Conservation (phyloP, 257 asterid genomes). For the Marsdenia floribunda region DNA sequence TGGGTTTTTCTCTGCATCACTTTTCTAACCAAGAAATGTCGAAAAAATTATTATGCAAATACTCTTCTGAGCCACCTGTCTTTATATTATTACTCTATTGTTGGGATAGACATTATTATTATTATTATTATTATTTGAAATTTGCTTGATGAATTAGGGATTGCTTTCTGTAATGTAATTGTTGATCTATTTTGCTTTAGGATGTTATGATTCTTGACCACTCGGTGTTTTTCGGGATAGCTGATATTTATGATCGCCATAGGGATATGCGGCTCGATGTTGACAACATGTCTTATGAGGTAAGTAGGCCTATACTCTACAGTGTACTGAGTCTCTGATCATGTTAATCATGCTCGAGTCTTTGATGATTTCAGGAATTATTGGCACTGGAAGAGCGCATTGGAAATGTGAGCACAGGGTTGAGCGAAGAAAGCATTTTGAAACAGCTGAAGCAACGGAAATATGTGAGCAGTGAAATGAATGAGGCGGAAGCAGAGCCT, state of each 20-base stretch:
- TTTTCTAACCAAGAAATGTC: background rate
- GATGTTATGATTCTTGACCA: slow-evolving; percentile 46
- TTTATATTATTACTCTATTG: background rate
- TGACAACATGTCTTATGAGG: slow-evolving; percentile 55
- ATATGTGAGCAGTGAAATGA: slow-evolving; percentile 17
- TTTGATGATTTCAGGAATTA: slow-evolving; percentile 26
- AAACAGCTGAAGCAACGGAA: slow-evolving; percentile 30
- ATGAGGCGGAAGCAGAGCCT: slow-evolving; percentile 31
- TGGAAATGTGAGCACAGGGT: slow-evolving; percentile 42
- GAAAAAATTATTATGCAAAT: background rate
- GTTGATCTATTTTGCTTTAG: slow-evolving; percentile 15
- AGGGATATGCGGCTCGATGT: slow-evolving; percentile 54
- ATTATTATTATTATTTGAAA: background rate
- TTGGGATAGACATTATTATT: background rate
- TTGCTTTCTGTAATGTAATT: slow-evolving; percentile 1
- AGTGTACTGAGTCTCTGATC: background rate
- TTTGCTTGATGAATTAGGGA: background rate
- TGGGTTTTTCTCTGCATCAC: background rate
- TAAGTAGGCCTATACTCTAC: background rate
- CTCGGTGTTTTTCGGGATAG: slow-evolving; percentile 37
- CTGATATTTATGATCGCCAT: slow-evolving; percentile 38
- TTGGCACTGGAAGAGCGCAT: slow-evolving; percentile 45
- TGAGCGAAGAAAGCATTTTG: slow-evolving; percentile 32
- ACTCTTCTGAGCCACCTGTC: background rate
- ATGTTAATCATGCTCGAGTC: background rate